These are phyloP conservation scores for Neonectria punicea DNA, from an alignment of 2,329 filamentous ascomycete genomes.

Conservation along the genomic window DNA sequence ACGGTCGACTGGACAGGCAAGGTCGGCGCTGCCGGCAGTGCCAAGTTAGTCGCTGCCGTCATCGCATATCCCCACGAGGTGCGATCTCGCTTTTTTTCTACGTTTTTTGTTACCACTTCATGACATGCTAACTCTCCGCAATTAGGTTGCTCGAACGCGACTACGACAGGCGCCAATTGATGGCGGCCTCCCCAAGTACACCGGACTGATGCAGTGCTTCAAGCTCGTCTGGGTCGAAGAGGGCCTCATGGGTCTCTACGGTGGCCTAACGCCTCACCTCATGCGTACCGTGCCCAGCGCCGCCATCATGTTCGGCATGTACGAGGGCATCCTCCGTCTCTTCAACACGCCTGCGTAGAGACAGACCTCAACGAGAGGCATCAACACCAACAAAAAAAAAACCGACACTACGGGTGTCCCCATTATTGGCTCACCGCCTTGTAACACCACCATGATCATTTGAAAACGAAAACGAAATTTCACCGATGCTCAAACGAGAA, in stretches of 20 bases:
- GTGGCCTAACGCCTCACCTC: conserved; percentile 90
- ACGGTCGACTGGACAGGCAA: conserved; percentile 83
- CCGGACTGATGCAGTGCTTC: conserved; percentile 89
- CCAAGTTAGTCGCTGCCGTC: conserved; percentile 86
- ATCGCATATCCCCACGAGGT: conserved; percentile 95
- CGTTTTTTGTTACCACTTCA: neutral
- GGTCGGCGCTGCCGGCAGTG: conserved; percentile 79
- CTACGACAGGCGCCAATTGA: conserved; percentile 84
- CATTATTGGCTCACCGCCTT: neutral
- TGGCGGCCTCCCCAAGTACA: conserved; percentile 82
- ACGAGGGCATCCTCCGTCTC: conserved; percentile 66
- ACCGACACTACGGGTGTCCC: too few species aligned
- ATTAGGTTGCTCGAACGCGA: conserved; percentile 80
- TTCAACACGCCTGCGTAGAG: conserved; percentile 53
- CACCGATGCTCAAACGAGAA: neutral
- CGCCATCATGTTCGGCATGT: conserved; percentile 97
- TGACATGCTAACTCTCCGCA: conserved; percentile 2
- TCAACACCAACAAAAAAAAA: neutral
- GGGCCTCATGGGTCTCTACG: conserved; percentile 86
- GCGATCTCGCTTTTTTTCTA: conserved; percentile 37
- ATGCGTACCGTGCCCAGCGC: conserved; percentile 91
- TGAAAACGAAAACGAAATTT: neutral
- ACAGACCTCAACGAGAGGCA: neutral
- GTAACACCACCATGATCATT: conserved; percentile 4
- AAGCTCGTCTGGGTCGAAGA: conserved; percentile 88